Base-by-base conservation (phyloP, 257 asterid species). In the Cordia subcordata region DNA sequence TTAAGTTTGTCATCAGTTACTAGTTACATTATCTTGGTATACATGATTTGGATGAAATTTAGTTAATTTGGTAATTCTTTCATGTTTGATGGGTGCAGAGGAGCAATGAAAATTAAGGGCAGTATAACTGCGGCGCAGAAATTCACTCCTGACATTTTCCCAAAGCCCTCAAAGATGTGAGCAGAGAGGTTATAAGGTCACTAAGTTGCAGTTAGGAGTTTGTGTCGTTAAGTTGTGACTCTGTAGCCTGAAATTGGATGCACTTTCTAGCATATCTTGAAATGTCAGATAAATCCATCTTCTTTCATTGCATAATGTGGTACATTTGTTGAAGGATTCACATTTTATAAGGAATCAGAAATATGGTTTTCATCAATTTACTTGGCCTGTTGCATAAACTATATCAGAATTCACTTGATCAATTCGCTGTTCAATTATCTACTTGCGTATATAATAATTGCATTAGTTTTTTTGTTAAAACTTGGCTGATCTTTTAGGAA, bases 141-240 rank as follows among this genome's bases (percentile, higher is more conserved):
- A 63, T 90, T 90, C 68, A 87, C 98, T 1, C 98, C 96, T 2
- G 96, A 87, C 63, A 90, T 90, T 55, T 90, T 90, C 80, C 98
- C 98, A 12, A 90, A 87, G 82, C 96, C 95, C n/a, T 82, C 98
- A 1, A 90, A 90, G 83, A 57, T 90, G 90, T 90, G 95, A 90
- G 20, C 46, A 50, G 42, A 53, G 17, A 42, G 15, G 47, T 42
- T 42, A 8, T 14, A 21, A 53, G 57, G 57, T 53, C 12, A 53
- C 57, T 20, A 12, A 53, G 38, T 20, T 42, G 15, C 47, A 42
- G 47, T 8, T 42, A 42, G 47, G 12, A 42, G 15, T 42, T 3
- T 42, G 47, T 42, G 47, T 8, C 33, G 22, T 32, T 13, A 33
- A 50, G 47, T 23, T 64, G 39, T 21, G 19, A 42, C 40, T 57